Base-by-base conservation (phyloP, 306 rosid genomes). In the Pyrus betulifolia region DNA sequence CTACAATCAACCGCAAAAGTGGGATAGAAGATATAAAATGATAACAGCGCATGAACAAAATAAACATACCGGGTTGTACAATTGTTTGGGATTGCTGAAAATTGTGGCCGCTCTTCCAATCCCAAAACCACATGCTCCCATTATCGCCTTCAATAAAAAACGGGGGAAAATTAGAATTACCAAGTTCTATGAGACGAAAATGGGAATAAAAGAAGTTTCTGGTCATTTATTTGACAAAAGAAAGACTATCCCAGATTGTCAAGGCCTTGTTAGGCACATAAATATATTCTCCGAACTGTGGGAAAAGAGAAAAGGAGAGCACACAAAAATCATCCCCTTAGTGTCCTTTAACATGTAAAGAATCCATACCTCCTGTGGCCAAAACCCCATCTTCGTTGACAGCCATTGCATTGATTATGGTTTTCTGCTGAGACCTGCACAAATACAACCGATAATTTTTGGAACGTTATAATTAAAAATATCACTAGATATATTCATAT, bases 111-210 rank as follows among this genome's bases (percentile, higher is more conserved):
- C 99, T 95, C 87, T 89, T 91, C 99, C 99, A 95, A 67, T 92
- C 99, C 99, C 99, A 95, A 82, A 95, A 95, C 99, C 99, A 95
- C 78, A 95, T 3, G 76, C 99, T 95, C 75, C 99, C 99, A 27
- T 95, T 95, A 88, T 95, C 99, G 81, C 99, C 99, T 95, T 70
- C 66, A 84, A 71, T 67, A 28, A 58, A 63, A 61, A 9, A 21
- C 8, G 8, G 8, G 40, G 40, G 49, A 44, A 31, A 61, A 69
- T 74, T 28, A 21, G 62, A 62, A 63, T 28, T 31, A 62, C 31
- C 60, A 62, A 22, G 61, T 74, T 45, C 13, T 19, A 74, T 27
- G 10, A 40, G 38, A 58, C 11, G 1, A 62, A 13, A 65, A 18
- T 14, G 31, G 28, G 31, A 8, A 55, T 3, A 3, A 3, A 27